Conservation (phyloP, 108 stramenopile species). For the Nitzschia putrida region DNA sequence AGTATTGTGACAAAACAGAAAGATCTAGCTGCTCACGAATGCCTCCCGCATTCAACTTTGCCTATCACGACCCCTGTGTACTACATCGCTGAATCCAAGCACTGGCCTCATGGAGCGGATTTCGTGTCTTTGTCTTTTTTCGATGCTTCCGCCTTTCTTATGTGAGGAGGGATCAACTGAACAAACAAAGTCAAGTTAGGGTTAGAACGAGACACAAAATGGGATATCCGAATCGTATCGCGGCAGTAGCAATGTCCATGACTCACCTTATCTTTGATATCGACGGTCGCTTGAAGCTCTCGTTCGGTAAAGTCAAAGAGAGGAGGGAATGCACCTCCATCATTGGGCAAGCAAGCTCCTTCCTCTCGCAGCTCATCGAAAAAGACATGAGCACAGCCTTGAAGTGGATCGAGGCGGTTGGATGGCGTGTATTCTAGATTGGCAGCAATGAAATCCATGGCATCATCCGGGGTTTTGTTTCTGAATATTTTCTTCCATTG, state of each 20-base stretch:
- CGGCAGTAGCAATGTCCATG: too few relatives aligned
- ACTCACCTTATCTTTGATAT: slow-evolving; percentile 66
- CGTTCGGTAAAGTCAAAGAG: slow-evolving; percentile 91
- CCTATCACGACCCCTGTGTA: too few relatives aligned
- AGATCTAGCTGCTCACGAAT: too few relatives aligned
- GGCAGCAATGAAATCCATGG: slow-evolving; percentile 88
- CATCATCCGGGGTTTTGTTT: slow-evolving; percentile 88
- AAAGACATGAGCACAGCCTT: slow-evolving; percentile 92
- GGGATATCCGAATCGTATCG: too few relatives aligned
- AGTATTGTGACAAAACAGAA: too few relatives aligned
- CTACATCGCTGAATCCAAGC: too few relatives aligned
- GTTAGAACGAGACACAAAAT: too few relatives aligned
- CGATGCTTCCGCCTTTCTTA: neutral
- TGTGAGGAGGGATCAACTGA: slow-evolving; percentile 21
- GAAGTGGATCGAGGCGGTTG: slow-evolving; percentile 83
- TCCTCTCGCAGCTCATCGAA: slow-evolving; percentile 93
- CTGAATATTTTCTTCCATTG: slow-evolving; percentile 96
- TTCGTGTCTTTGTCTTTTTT: too few relatives aligned
- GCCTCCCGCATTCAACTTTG: too few relatives aligned
- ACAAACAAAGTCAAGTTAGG: neutral
- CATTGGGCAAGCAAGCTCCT: slow-evolving; percentile 69
- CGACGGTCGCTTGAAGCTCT: slow-evolving; percentile 63
- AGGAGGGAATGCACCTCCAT: slow-evolving; percentile 71
- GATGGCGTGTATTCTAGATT: slow-evolving; percentile 94
- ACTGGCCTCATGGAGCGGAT: too few relatives aligned